Percentiles rank a stretch among this genome's conserved stretches.
Conservation (phyloP, 2,329 filamentous ascomycete genomes). For the Fusarium illudens region DNA sequence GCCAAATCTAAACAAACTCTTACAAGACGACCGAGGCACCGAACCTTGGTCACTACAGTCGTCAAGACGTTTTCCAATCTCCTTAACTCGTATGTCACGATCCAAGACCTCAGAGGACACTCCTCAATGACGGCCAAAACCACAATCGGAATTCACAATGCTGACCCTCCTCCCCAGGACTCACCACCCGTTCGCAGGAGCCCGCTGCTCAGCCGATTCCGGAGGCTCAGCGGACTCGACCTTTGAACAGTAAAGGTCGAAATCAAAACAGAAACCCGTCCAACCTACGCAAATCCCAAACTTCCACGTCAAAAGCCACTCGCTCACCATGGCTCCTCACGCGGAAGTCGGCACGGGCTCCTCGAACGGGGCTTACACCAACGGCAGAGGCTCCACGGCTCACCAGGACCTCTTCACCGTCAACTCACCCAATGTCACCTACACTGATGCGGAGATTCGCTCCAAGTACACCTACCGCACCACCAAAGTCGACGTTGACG, state of each 20-base stretch:
- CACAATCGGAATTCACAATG: constrained; percentile 14
- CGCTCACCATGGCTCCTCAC: constrained; percentile 86
- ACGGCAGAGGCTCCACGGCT: constrained; percentile 51
- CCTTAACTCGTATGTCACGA: constrained; percentile 83
- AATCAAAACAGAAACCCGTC: constrained; percentile 44
- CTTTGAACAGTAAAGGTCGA: constrained; percentile 63
- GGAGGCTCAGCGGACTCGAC: constrained; percentile 80
- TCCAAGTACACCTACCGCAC: constrained; percentile 98
- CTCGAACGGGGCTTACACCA: constrained; percentile 64
- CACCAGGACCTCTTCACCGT: constrained; percentile 79
- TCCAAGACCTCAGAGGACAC: neutral
- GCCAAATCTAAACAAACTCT: constrained; percentile 33
- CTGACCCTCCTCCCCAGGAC: constrained; percentile 64
- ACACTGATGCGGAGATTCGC: constrained; percentile 86
- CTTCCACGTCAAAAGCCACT: constrained; percentile 43
- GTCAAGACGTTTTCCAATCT: constrained; percentile 99
- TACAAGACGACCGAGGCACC: constrained; percentile 59
- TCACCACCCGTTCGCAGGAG: constrained; percentile 96
- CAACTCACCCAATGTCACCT: constrained; percentile 89
- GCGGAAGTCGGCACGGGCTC: constrained; percentile 69
- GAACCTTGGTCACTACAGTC: constrained; percentile 66
- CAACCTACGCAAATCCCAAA: constrained; percentile 33
- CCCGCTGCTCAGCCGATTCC: constrained; percentile 89
- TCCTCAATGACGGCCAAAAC: neutral
- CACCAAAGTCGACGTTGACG: constrained; percentile 77